These are phyloP conservation scores for Neurospora intermedia DNA, from an alignment of 495 filamentous ascomycete species.

Conservation along the genomic window DNA sequence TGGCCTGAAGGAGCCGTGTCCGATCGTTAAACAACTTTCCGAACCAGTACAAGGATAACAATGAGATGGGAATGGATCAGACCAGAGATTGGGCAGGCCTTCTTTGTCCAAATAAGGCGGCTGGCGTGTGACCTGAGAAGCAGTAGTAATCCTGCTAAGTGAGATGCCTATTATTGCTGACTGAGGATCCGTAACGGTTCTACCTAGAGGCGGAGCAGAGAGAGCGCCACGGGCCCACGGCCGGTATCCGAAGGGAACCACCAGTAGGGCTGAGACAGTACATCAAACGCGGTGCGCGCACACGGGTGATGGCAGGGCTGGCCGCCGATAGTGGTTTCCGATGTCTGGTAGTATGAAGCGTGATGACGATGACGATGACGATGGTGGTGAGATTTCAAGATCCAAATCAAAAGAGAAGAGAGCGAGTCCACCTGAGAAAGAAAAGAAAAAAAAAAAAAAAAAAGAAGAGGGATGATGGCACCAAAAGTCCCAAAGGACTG, in stretches of 20 bases:
- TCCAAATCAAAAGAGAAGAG: background rate
- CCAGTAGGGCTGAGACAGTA: background rate
- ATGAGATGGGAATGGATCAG: background rate
- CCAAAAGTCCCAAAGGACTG: background rate
- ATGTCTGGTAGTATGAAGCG: background rate
- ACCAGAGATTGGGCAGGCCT: conserved; percentile 7
- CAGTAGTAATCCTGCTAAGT: background rate
- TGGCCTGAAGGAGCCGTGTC: background rate
- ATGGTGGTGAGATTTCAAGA: background rate
- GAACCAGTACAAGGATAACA: background rate
- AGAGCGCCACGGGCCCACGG: background rate
- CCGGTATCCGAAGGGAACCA: background rate
- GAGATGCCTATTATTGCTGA: background rate
- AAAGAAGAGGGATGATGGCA: background rate
- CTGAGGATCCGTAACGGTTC: background rate
- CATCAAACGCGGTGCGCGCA: background rate
- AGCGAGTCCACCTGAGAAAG: background rate
- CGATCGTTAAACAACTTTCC: background rate
- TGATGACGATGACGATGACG: background rate
- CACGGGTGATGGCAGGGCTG: background rate
- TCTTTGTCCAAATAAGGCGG: conserved; percentile 1
- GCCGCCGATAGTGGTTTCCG: background rate
- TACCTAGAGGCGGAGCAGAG: background rate
- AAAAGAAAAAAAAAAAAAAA: background rate
- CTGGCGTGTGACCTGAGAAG: background rate